Evolutionary conservation across 164 flowering plant species (phyloP), one percentile per base, ranked within the genome.

Genomic region (Liquidambar formosana): DNA sequence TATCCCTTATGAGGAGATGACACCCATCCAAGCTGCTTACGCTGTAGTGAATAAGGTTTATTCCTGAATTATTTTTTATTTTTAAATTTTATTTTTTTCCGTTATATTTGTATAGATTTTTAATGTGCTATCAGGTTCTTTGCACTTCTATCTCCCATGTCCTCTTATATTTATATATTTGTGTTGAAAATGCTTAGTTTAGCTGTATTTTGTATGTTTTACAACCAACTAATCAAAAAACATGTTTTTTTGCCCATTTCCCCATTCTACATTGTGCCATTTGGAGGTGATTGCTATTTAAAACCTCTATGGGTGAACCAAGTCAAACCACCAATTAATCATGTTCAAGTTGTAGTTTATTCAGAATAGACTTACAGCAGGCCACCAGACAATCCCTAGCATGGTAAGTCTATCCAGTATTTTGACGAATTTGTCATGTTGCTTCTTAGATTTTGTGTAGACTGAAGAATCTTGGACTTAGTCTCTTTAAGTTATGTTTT

Each of bases 1-100:
- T 26, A 82, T 92, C 44, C 98, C 98, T 8, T 90, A 89, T 66
- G 91, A 86, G 78, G 89, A 88, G 64, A 84, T 92, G 96, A 85
- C 83, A 51, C 98, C 98, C 13, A 80, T 90, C 48, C 96, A 89
- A 76, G 98, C 95, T 67, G 98, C 98, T 45, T 91, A 79, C 82
- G 97, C 98, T 8, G 97, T 94, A 0, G 92, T 92, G 43, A 79
- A 84, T 71, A 94, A 92, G 97, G 98, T 92, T 70, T 49, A 51
- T 15, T 53, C 52, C 51, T 69, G 48, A 26, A 9, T 49, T 41
- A 18, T 16, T 10, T 44, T 33, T 18, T 10, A 14, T 8, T 61
- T 14, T 18, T 12, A 12, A 8, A 8, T 5, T 33, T 44, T 41
- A n/a, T 28, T 12, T 44, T 62, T 18, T 25, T 58, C n/a, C 14